Percentiles rank a stretch among this genome's conserved stretches.
These are phyloP conservation scores for Leccinum variabile DNA, from an alignment of 1,284 basidiomycete genomes.

Conservation along the genomic window DNA sequence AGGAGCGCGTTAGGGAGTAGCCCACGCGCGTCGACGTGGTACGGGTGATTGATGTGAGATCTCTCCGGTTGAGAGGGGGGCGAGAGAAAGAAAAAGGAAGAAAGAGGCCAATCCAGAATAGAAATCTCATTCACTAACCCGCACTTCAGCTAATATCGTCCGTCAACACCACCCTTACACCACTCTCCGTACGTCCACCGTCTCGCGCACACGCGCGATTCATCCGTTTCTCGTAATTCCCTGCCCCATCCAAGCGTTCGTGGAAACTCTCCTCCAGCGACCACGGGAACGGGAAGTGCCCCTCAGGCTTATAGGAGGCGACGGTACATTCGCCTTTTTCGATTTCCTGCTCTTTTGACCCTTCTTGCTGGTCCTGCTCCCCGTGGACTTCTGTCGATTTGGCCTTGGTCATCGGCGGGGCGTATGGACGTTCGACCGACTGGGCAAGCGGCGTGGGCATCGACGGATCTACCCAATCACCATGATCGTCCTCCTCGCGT, in stretches of 20 bases:
- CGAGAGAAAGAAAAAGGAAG: slow-evolving; percentile 13
- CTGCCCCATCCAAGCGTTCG: slow-evolving; percentile 30
- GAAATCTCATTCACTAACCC: too few species aligned
- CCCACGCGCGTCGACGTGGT: slow-evolving; percentile 43
- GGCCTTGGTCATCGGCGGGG: slow-evolving; percentile 33
- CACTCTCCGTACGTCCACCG: slow-evolving; percentile 78
- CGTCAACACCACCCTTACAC: slow-evolving; percentile 66
- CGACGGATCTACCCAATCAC: slow-evolving; percentile 64
- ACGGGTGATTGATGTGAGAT: too few species aligned
- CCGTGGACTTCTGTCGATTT: slow-evolving; percentile 33
- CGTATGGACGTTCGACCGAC: slow-evolving; percentile 35
- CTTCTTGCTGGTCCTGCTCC: slow-evolving; percentile 27
- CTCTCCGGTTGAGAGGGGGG: too few species aligned
- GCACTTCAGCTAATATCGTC: slow-evolving; percentile 27
- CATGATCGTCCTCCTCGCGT: slow-evolving; percentile 38
- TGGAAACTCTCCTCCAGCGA: slow-evolving; percentile 41
- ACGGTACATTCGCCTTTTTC: slow-evolving; percentile 40
- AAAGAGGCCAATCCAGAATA: too few species aligned
- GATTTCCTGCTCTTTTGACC: slow-evolving; percentile 30
- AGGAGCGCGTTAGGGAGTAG: slow-evolving; percentile 43
- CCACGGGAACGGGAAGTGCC: slow-evolving; percentile 63
- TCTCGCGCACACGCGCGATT: slow-evolving; percentile 69
- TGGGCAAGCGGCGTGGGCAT: slow-evolving; percentile 39
- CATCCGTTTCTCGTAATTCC: slow-evolving; percentile 49
- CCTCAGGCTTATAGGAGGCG: slow-evolving; percentile 36